phyloP scores from a whole-genome alignment of 2,329 filamentous ascomycete genomes.

The Bertia moriformis region DNA sequence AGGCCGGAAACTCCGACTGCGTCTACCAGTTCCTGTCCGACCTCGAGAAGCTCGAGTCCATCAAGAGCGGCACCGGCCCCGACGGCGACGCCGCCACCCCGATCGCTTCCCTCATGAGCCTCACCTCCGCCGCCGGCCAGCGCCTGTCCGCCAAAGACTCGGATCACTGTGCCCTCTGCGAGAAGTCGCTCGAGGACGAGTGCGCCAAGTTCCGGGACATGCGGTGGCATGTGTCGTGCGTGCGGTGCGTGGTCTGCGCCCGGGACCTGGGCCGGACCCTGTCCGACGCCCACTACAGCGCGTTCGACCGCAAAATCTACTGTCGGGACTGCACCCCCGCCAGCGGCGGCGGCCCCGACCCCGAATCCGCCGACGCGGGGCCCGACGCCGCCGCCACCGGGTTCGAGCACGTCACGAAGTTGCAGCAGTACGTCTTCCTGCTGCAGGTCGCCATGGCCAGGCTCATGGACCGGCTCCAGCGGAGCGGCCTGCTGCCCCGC shows the following conservation, averaged over 20 bases:
- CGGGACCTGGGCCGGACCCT: conserved; percentile 55
- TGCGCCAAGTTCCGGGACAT: conserved; percentile 63
- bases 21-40: conserved; percentile 74
- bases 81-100: no score
- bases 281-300: conserved; percentile 57
- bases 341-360: conserved; percentile 31
- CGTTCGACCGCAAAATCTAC: conserved; percentile 52
- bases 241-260: conserved; percentile 55
- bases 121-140: conserved; percentile 37
- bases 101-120: no score
- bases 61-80: conserved; percentile 57
- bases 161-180: conserved; percentile 72
- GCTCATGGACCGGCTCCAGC: conserved; percentile 72
- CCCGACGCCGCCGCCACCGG: conserved; percentile 24
- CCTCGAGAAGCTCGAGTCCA: conserved; percentile 66
- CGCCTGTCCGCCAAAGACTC: conserved; percentile 61
- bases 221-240: conserved; percentile 73
- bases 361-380: no score
- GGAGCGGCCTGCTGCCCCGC: conserved; percentile 65
- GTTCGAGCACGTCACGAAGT: conserved; percentile 65
- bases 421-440: conserved; percentile 89
- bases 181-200: conserved; percentile 84
- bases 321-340: conserved; percentile 54
- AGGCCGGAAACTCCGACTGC: conserved; percentile 59
- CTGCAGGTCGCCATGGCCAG: conserved; percentile 85